Evolutionary conservation across 768 basidiomycete species (phyloP), one percentile per base, ranked within the genome.

Genomic region (Hygrophoropsis aurantiaca): DNA sequence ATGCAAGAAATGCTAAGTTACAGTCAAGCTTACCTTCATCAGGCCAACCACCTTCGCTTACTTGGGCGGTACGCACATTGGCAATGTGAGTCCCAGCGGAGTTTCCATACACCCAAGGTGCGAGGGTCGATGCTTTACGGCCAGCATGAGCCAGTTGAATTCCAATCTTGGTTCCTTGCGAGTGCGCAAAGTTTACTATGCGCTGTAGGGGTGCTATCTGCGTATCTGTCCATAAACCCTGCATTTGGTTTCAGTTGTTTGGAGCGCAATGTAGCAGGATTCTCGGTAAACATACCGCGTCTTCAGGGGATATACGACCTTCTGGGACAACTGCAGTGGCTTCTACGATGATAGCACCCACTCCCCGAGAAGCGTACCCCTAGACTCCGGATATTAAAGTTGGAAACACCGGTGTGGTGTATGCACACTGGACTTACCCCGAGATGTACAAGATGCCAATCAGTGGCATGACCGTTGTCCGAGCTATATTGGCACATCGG

Each of bases 401-500:
- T n/a, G n/a, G n/a, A n/a, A n/a, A n/a, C n/a, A n/a, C n/a, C n/a
- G n/a, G n/a, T n/a, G n/a, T n/a, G n/a, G n/a, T n/a, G n/a, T n/a
- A n/a, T n/a, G n/a, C n/a, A n/a, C n/a, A n/a, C n/a, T 4, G 20
- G 24, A 63, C 62, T 55, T 51, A 80, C 80, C 1, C 86, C 87
- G 26, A 88, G 73, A 59, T 92, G 87, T 15, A 90, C 86, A 4
- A 91, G 65, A 61, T 93, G 91, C 82, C 85, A 91, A 52, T 90
- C 85, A 1, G 89, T 90, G 3, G 82, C 80, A 56, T 87, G 81
- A 0, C 90, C 90, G 42, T 83, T 68, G 37, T 86, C 78, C 8
- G 82, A 74, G 47, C 83, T 85, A 67, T 92, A 93, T 64, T 85
- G 83, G 62, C 90, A 91, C 89, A 91, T 90, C 2, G 86, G 87